Conservation (phyloP, 169 alveolate genomes). For the Plasmodium cynomolgi region DNA sequence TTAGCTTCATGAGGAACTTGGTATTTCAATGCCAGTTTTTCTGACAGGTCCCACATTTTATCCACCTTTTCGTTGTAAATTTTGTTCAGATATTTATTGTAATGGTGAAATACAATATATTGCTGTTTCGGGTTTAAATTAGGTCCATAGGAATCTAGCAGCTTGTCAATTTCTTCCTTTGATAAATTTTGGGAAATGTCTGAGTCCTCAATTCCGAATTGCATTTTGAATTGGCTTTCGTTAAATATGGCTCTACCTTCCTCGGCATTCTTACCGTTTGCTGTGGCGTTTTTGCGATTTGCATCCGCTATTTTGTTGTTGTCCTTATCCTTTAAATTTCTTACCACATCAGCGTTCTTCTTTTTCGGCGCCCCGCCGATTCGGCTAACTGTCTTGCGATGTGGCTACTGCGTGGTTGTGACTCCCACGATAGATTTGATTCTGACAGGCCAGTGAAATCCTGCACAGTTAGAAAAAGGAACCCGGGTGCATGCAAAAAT, state of each 20-base stretch:
- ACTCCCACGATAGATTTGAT: background rate
- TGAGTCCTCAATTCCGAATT: background rate
- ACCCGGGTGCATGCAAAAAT: background rate
- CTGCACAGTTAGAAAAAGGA: background rate
- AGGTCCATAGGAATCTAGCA: background rate
- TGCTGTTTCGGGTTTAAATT: background rate
- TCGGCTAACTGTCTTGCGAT: background rate
- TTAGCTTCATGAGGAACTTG: background rate
- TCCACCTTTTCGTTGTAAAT: background rate
- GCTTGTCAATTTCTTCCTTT: background rate
- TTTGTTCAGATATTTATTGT: background rate
- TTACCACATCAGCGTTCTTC: background rate
- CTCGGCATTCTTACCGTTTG: background rate
- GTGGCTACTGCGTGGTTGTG: background rate
- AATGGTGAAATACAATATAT: background rate
- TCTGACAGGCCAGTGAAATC: background rate
- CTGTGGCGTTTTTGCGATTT: background rate
- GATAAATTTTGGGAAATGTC: background rate
- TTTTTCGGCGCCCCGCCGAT: background rate
- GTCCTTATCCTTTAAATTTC: background rate
- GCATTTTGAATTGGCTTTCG: background rate
- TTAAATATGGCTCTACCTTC: background rate
- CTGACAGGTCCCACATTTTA: background rate
- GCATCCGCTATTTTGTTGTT: background rate
- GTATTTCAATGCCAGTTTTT: background rate